Conservation (phyloP, 2,329 filamentous ascomycete species). For the Furcasterigmium furcatum region DNA sequence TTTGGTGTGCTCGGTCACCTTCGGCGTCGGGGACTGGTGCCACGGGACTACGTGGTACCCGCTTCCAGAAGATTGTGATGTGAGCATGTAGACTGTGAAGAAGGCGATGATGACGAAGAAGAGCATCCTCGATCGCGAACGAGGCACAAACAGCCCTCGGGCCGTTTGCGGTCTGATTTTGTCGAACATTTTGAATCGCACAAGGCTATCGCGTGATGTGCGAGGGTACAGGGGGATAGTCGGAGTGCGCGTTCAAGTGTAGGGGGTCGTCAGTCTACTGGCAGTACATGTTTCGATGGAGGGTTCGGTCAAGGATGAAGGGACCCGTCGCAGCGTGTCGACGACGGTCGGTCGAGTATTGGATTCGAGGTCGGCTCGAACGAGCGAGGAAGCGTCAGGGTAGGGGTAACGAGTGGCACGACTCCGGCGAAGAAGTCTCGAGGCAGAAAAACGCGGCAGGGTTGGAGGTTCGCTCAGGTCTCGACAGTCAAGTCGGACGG, state of each 20-base stretch:
- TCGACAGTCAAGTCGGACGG: too few species aligned
- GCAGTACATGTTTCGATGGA: too few species aligned
- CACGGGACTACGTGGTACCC: constrained; percentile 31
- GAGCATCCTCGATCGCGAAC: constrained; percentile 37
- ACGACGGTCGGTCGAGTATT: too few species aligned
- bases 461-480: too few species aligned
- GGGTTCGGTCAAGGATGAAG: not conserved
- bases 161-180: constrained; percentile 19
- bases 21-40: constrained; percentile 2
- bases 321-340: too few species aligned
- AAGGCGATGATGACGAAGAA: constrained; percentile 35
- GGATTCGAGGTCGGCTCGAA: too few species aligned
- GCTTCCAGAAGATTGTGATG: constrained; percentile 31
- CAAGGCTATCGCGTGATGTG: not conserved
- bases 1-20: not conserved
- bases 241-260: too few species aligned
- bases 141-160: constrained; percentile 18
- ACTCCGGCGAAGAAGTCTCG: too few species aligned
- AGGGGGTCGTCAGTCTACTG: too few species aligned
- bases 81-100: constrained; percentile 38
- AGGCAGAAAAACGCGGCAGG: too few species aligned
- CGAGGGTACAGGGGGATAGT: not conserved
- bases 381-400: too few species aligned
- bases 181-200: constrained; percentile 9
- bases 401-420: too few species aligned